phyloP scores from a whole-genome alignment of 768 basidiomycete species.

The Leccinum variicolor region DNA sequence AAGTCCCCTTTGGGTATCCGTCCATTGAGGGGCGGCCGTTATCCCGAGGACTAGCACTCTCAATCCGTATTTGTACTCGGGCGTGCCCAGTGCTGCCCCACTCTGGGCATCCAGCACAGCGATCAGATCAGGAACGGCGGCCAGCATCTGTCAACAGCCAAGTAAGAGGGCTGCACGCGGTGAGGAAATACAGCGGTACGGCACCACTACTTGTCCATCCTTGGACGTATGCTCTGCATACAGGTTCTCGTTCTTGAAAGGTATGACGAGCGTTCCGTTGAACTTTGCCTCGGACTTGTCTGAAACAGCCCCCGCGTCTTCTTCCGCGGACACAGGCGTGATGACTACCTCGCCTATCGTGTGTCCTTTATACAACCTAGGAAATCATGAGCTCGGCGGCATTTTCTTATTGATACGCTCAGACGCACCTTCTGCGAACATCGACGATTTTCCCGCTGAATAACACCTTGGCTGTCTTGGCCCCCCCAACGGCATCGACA shows the following conservation, averaged over 20 bases:
- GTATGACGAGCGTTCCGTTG: conserved; percentile 40
- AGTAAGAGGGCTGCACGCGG: conserved; percentile 1
- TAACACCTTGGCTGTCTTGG: conserved; percentile 36
- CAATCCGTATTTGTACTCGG: conserved; percentile 57
- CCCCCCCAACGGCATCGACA: conserved; percentile 36
- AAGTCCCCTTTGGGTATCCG: conserved; percentile 45
- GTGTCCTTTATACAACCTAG: conserved; percentile 37
- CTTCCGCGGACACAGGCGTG: conserved; percentile 25
- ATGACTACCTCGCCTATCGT: conserved; percentile 38
- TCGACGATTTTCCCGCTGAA: conserved; percentile 62
- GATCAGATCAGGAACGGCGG: conserved; percentile 64
- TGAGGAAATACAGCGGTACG: not conserved
- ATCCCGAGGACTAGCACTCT: conserved; percentile 51
- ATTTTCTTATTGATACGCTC: not conserved
- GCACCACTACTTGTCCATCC: conserved; percentile 26
- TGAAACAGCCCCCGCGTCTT: conserved; percentile 26
- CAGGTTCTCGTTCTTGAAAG: conserved; percentile 64
- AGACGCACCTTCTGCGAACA: conserved; percentile 36
- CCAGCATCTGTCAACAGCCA: conserved; percentile 37
- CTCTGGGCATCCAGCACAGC: conserved; percentile 60
- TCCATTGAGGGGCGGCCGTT: conserved; percentile 54
- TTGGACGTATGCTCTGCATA: conserved; percentile 40
- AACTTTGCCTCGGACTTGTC: conserved; percentile 19
- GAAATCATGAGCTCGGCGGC: not conserved
- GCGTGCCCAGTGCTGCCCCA: conserved; percentile 60